Conservation (phyloP, 1,139 yeast species). For the Kluyveromyces sp. region DNA sequence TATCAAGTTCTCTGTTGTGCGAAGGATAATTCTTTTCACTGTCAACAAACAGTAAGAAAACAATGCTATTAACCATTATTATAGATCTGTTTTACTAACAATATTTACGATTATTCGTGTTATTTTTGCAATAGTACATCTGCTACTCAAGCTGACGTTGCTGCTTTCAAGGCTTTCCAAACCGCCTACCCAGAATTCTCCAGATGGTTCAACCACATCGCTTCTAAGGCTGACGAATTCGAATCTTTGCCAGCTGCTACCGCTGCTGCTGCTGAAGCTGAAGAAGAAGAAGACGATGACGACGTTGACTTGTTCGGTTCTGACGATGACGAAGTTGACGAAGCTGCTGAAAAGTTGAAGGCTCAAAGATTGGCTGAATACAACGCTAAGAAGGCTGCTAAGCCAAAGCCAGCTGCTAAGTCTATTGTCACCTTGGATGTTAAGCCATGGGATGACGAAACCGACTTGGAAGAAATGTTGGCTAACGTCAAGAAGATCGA, state of each 20-base stretch:
- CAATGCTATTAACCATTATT: not conserved
- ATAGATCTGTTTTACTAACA: too few relatives aligned
- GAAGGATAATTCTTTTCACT: too few relatives aligned
- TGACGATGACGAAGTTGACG: constrained; percentile 85
- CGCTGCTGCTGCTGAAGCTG: constrained; percentile 49
- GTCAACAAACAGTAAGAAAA: not conserved
- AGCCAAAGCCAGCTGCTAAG: constrained; percentile 98
- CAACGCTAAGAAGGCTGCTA: constrained; percentile 94
- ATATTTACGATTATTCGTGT: constrained; percentile 2
- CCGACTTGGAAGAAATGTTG: constrained; percentile 81
- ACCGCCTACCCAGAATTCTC: constrained; percentile 86
- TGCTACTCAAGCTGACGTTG: constrained; percentile 93
- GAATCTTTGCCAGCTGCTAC: constrained; percentile 77
- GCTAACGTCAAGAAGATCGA: constrained; percentile 78
- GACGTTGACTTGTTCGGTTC: constrained; percentile 96
- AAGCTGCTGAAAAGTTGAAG: constrained; percentile 93
- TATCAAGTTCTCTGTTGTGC: not conserved
- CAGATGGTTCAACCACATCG: constrained; percentile 98
- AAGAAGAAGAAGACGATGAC: constrained; percentile 72
- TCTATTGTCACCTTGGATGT: constrained; percentile 93
- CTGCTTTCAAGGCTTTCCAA: constrained; percentile 93
- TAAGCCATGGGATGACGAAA: constrained; percentile 99
- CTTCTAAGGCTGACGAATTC: constrained; percentile 83
- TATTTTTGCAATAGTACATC: constrained; percentile 45
- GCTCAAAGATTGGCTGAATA: constrained; percentile 96